Evolutionary conservation across 2,329 filamentous ascomycete species (phyloP).

Genomic region (Leptographium radiaticola): DNA sequence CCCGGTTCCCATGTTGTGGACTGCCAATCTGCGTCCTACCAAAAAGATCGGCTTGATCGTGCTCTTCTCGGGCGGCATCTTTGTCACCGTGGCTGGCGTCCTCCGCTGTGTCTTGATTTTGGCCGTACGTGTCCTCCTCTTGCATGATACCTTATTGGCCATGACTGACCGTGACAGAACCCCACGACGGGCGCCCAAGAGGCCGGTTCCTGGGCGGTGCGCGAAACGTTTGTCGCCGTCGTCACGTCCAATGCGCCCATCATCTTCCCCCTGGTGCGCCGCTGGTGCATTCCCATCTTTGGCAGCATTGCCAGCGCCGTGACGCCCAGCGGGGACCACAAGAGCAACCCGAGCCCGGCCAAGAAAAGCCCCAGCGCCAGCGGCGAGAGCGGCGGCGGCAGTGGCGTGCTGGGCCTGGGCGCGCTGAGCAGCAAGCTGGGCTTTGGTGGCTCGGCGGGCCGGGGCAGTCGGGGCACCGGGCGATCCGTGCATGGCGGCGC

Average conservation of each 20-base stretch:
- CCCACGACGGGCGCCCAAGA: slow-evolving; percentile 22
- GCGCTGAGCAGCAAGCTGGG: not conserved
- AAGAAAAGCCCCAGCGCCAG: not conserved
- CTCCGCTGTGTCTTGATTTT: slow-evolving; percentile 39
- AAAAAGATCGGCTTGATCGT: slow-evolving; percentile 40
- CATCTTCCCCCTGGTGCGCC: slow-evolving; percentile 12
- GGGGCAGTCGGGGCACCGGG: not conserved
- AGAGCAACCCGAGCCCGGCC: not conserved
- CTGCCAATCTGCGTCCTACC: slow-evolving; percentile 30
- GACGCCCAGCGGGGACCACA: not conserved
- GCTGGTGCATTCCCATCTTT: slow-evolving; percentile 7
- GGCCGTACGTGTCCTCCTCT: slow-evolving; percentile 12
- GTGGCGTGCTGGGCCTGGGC: not conserved
- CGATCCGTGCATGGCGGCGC: not conserved
- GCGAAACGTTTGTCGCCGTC: slow-evolving; percentile 15
- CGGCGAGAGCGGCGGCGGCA: not conserved
- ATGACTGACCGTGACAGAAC: slow-evolving; percentile 13
- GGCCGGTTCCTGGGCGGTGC: slow-evolving; percentile 24
- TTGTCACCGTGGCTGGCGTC: slow-evolving; percentile 41
- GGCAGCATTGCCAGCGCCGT: not conserved
- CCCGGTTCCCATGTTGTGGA: slow-evolving; percentile 37
- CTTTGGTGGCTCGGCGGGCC: not conserved
- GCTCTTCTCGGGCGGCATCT: slow-evolving; percentile 41
- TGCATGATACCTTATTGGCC: not conserved
- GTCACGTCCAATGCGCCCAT: slow-evolving; percentile 14